phyloP scores from a whole-genome alignment of 1,139 yeast species.

The Pichia sp. region DNA sequence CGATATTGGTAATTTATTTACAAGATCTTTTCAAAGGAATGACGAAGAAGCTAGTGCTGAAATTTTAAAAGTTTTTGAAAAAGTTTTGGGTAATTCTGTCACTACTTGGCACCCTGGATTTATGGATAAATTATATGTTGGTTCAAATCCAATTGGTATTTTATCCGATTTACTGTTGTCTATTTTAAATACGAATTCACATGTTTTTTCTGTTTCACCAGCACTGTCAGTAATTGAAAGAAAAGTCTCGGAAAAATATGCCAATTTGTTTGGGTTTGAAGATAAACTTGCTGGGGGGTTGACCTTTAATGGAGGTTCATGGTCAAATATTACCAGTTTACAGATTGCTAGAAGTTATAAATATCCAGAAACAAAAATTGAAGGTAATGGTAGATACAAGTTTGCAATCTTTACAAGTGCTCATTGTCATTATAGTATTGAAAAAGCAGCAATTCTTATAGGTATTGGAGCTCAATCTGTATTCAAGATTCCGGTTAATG shows the following conservation, averaged over 20 bases:
- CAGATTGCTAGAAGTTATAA: conserved; percentile 67
- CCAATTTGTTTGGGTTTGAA: conserved; percentile 55
- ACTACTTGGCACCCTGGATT: conserved; percentile 88
- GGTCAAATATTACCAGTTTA: conserved; percentile 76
- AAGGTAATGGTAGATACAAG: conserved; percentile 49
- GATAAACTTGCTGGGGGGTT: conserved; percentile 65
- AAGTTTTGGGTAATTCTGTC: conserved; percentile 60
- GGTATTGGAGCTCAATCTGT: conserved; percentile 66
- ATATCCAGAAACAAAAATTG: conserved; percentile 62
- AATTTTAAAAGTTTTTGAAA: conserved; percentile 47
- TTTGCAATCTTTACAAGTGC: conserved; percentile 68
- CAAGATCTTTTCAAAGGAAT: conserved; percentile 17
- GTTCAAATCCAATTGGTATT: conserved; percentile 80
- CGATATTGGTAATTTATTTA: conserved; percentile 15
- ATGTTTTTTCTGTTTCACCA: conserved; percentile 83
- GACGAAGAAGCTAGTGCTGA: conserved; percentile 27
- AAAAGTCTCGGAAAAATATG: conserved; percentile 62
- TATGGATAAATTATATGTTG: conserved; percentile 76
- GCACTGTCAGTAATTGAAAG: conserved; percentile 73
- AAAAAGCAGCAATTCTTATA: conserved; percentile 70
- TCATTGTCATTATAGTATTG: conserved; percentile 79
- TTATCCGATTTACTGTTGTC: conserved; percentile 66
- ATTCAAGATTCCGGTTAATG: conserved; percentile 55
- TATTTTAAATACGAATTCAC: conserved; percentile 74
- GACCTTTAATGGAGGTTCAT: conserved; percentile 84